phyloP scores from a whole-genome alignment of 108 stramenopile genomes.

The Ochromonas danica region DNA sequence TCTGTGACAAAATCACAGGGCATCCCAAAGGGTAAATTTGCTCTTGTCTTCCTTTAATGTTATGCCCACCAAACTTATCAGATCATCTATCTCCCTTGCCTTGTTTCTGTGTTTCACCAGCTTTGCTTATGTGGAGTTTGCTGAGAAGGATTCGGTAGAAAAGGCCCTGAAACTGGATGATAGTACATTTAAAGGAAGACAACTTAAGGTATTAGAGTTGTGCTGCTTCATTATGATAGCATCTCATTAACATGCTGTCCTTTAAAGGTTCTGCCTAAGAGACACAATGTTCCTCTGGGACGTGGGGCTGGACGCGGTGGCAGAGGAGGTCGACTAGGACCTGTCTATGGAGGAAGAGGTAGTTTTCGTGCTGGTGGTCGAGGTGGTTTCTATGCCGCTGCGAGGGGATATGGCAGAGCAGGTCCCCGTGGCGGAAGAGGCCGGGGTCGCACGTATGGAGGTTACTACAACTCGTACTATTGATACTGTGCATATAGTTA shows the following conservation, averaged over 20 bases:
- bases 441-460: not conserved
- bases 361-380: not conserved
- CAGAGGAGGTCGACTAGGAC: not conserved
- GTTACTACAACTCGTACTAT: slow-evolving; percentile 35
- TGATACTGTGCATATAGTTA: no score
- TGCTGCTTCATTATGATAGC: not conserved
- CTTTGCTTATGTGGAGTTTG: slow-evolving; percentile 65
- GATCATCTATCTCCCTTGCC: no score
- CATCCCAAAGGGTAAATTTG: slow-evolving; percentile 69
- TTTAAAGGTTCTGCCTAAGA: slow-evolving; percentile 30
- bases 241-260: not conserved
- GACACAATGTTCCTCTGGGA: slow-evolving; percentile 24
- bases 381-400: slow-evolving; percentile 26
- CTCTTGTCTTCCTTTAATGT: no score
- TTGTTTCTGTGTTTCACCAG: not conserved
- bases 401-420: not conserved
- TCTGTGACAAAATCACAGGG: slow-evolving; percentile 91
- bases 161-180: slow-evolving; percentile 88
- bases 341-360: not conserved
- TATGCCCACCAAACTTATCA: no score
- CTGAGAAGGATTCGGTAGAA: slow-evolving; percentile 75
- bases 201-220: slow-evolving; percentile 70
- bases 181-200: slow-evolving; percentile 82
- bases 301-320: not conserved
- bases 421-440: slow-evolving; percentile 20